phyloP scores from a whole-genome alignment of 2,329 filamentous ascomycete genomes.

The Mariannaea sp. region DNA sequence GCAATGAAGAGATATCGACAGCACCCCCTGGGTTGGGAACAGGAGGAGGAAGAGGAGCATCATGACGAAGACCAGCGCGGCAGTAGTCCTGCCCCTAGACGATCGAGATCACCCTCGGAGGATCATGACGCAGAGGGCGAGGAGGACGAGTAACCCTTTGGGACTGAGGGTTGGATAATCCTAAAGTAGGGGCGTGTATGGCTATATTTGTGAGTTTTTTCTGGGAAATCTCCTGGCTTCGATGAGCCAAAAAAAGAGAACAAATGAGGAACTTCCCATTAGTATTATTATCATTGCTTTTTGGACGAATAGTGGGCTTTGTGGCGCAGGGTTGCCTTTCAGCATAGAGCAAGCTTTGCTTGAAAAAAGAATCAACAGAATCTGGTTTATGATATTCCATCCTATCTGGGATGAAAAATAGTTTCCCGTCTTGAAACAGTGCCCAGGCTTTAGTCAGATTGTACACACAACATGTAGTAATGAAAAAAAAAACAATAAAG shows the following conservation, averaged over 20 bases:
- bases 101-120: constrained; percentile 39
- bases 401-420: neutral
- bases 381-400: neutral
- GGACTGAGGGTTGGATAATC: neutral
- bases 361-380: constrained; percentile 1
- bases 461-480: neutral
- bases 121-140: constrained; percentile 53
- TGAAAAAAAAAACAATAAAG: neutral
- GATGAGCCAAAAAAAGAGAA: constrained; percentile 8
- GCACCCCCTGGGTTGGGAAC: constrained; percentile 56
- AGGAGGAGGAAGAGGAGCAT: constrained; percentile 44
- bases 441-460: neutral
- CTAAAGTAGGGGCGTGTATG: constrained; percentile 33
- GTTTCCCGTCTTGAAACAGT: neutral
- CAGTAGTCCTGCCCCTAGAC: constrained; percentile 31
- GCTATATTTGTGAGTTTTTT: constrained; percentile 12
- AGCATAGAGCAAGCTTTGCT: constrained; percentile 26
- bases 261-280: constrained; percentile 14
- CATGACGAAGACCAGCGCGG: constrained; percentile 39
- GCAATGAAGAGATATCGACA: constrained; percentile 58
- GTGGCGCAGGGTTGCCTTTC: constrained; percentile 26
- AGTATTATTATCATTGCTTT: too few relatives aligned
- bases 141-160: constrained; percentile 45
- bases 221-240: constrained; percentile 4
- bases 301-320: constrained; percentile 23